phyloP scores from a whole-genome alignment of 139 green algal species.

The Chlamydomonas schloesseri region DNA sequence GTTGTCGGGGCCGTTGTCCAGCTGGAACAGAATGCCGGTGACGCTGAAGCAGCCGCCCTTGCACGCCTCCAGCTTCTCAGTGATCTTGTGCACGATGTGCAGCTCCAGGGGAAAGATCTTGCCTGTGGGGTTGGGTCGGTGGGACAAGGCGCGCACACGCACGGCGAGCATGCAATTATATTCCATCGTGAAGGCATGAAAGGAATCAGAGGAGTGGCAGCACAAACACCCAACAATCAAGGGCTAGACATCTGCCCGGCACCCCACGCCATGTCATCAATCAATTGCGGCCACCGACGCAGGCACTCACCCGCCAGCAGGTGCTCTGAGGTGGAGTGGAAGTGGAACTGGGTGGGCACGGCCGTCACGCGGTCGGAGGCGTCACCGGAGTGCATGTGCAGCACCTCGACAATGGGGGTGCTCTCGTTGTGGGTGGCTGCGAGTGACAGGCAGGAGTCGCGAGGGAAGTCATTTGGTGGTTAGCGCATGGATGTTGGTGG shows the following conservation, averaged over 20 bases:
- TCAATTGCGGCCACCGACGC: too few species aligned
- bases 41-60: slow-evolving; percentile 36
- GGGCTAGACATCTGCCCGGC: background rate
- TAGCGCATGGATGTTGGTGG: background rate
- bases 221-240: background rate
- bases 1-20: slow-evolving; percentile 24
- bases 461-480: background rate
- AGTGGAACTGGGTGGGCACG: background rate
- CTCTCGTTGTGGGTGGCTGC: background rate
- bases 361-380: background rate
- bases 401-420: background rate
- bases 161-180: background rate
- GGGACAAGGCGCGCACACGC: too few species aligned
- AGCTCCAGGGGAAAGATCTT: slow-evolving; percentile 33
- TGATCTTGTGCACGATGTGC: slow-evolving; percentile 48
- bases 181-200: background rate
- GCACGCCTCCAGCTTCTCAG: slow-evolving; percentile 29
- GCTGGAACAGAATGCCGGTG: slow-evolving; percentile 38
- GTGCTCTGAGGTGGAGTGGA: slow-evolving; percentile 42
- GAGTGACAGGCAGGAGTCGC: background rate
- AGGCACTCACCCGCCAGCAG: background rate
- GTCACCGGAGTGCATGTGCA: background rate
- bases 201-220: background rate
- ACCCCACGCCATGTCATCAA: too few species aligned
- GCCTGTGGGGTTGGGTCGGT: background rate